phyloP scores from a whole-genome alignment of 768 basidiomycete genomes.

The Gloeostereum incarnatum region DNA sequence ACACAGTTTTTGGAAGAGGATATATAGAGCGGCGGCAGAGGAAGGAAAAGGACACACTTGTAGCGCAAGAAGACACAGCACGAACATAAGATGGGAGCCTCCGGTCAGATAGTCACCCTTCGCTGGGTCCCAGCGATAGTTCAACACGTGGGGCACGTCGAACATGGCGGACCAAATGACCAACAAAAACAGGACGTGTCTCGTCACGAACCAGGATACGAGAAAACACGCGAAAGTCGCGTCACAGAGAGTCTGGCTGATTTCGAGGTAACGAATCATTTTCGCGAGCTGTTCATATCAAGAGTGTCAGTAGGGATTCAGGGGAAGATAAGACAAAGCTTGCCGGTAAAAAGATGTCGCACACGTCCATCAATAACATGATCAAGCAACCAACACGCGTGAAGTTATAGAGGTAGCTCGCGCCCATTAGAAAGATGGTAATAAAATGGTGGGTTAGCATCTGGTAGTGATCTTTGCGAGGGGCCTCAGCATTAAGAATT shows the following conservation, averaged over 20 bases:
- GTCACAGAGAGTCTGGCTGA: slow-evolving; percentile 59
- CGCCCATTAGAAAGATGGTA: slow-evolving; percentile 67
- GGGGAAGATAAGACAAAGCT: slow-evolving; percentile 20
- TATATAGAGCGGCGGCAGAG: background rate
- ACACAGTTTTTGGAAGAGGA: slow-evolving; percentile 1
- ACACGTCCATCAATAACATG: slow-evolving; percentile 90
- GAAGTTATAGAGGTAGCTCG: slow-evolving; percentile 76
- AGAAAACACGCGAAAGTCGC: slow-evolving; percentile 73
- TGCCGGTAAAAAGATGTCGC: slow-evolving; percentile 89
- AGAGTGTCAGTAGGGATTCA: slow-evolving; percentile 2
- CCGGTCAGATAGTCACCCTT: slow-evolving; percentile 47
- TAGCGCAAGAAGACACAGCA: slow-evolving; percentile 41
- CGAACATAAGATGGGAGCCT: slow-evolving; percentile 37
- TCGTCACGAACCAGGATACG: slow-evolving; percentile 83
- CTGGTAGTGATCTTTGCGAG: slow-evolving; percentile 87
- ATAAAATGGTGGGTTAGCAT: slow-evolving; percentile 97
- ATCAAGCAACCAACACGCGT: slow-evolving; percentile 87
- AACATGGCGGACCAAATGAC: slow-evolving; percentile 54
- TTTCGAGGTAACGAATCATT: slow-evolving; percentile 81
- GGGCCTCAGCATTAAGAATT: slow-evolving; percentile 87
- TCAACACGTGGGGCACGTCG: slow-evolving; percentile 40
- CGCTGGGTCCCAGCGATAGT: slow-evolving; percentile 50
- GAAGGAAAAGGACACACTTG: slow-evolving; percentile 36
- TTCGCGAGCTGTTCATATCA: slow-evolving; percentile 63
- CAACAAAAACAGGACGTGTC: slow-evolving; percentile 73